Conservation (phyloP, 2,329 filamentous ascomycete genomes). For the Anthostomella pinea region DNA sequence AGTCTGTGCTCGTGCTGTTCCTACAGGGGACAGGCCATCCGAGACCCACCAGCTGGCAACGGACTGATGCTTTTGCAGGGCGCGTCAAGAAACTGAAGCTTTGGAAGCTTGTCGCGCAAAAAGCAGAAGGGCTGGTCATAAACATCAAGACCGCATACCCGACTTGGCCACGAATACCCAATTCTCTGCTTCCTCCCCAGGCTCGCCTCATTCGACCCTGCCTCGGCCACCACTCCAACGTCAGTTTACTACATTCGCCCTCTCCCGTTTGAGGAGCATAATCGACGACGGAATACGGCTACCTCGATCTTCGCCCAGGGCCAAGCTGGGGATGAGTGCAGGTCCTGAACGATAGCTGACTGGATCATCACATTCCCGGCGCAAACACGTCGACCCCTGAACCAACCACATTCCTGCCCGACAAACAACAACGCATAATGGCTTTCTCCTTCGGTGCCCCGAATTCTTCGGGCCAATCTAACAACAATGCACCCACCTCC, state of each 20-base stretch:
- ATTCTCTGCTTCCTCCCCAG: too few relatives aligned
- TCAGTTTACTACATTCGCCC: too few relatives aligned
- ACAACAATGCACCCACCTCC: conserved; percentile 37
- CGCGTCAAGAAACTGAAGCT: background rate
- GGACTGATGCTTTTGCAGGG: conserved; percentile 1
- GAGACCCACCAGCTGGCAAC: background rate
- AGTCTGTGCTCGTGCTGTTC: too few relatives aligned
- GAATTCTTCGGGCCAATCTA: conserved; percentile 28
- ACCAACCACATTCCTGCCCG: conserved; percentile 9
- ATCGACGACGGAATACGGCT: conserved; percentile 8
- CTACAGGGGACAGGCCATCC: too few relatives aligned
- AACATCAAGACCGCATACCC: too few relatives aligned
- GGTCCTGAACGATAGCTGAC: conserved; percentile 13
- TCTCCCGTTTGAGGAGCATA: background rate
- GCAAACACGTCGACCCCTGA: conserved; percentile 3
- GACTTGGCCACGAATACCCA: too few relatives aligned
- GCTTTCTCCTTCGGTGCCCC: conserved; percentile 33
- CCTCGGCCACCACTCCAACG: too few relatives aligned
- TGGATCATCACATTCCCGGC: conserved; percentile 21
- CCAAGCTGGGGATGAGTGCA: conserved; percentile 18
- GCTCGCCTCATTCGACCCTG: too few relatives aligned
- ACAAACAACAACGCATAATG: conserved; percentile 24
- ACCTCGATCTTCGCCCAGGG: conserved; percentile 6
- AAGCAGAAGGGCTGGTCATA: too few relatives aligned
- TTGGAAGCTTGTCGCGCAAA: conserved; percentile 25